phyloP scores from a whole-genome alignment of 805 yeast genomes.

The Wickerhamomyces alni region DNA sequence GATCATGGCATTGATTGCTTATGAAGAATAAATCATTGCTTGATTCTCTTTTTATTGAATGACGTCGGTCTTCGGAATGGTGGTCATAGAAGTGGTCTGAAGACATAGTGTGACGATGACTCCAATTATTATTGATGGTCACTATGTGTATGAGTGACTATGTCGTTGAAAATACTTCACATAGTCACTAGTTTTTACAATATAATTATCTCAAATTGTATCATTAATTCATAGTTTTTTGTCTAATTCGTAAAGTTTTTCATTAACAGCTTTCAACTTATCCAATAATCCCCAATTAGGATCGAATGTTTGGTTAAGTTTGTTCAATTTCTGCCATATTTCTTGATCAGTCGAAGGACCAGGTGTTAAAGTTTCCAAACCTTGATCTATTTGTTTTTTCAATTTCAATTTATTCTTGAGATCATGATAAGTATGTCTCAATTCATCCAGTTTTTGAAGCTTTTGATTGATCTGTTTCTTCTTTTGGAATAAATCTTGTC shows the following conservation, averaged over 20 bases:
- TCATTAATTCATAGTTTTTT: neutral
- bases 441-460: constrained; percentile 20
- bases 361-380: constrained; percentile 1
- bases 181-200: too few species aligned
- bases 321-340: constrained; percentile 20
- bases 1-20: constrained; percentile 82
- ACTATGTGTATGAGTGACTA: too few species aligned
- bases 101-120: too few species aligned
- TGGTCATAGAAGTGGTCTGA: too few species aligned
- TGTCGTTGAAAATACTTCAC: too few species aligned
- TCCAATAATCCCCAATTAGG: constrained; percentile 19
- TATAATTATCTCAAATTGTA: too few species aligned
- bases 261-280: constrained; percentile 10
- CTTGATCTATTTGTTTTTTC: constrained; percentile 15
- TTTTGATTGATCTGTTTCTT: constrained; percentile 23
- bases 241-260: constrained; percentile 8
- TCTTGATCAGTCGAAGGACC: constrained; percentile 3
- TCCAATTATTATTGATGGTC: too few species aligned
- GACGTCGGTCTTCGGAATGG: too few species aligned
- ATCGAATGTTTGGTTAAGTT: constrained; percentile 23
- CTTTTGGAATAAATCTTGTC: constrained; percentile 24
- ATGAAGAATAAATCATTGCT: too few species aligned
- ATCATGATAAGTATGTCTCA: constrained; percentile 19
- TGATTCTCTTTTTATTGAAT: too few species aligned
- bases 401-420: constrained; percentile 12